Conservation (phyloP, 108 stramenopile genomes). For the Nitzschia sp. region DNA sequence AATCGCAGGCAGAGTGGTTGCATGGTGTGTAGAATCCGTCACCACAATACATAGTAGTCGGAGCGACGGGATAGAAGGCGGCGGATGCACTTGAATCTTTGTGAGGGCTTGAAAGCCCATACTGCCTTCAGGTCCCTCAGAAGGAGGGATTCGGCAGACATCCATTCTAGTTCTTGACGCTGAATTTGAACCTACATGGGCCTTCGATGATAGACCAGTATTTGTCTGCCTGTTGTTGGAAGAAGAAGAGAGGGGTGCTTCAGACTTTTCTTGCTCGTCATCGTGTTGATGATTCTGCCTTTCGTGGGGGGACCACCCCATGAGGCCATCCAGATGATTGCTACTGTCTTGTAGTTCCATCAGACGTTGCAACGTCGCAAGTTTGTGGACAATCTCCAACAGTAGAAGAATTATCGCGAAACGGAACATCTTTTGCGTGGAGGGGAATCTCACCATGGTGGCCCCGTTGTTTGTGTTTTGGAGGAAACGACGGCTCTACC, state of each 20-base stretch:
- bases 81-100: slow-evolving; percentile 70
- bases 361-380: not conserved
- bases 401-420: not conserved
- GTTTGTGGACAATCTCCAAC: slow-evolving; percentile 8
- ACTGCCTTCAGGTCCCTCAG: slow-evolving; percentile 53
- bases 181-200: not conserved
- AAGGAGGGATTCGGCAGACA: slow-evolving; percentile 32
- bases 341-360: not conserved
- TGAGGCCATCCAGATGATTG: not conserved
- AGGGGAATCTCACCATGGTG: slow-evolving; percentile 18
- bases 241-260: too few species aligned
- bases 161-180: too few species aligned
- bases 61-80: not conserved
- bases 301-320: not conserved
- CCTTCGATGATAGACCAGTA: not conserved
- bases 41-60: slow-evolving; percentile 62
- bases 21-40: slow-evolving; percentile 36
- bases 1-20: slow-evolving; percentile 30
- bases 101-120: slow-evolving; percentile 56
- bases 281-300: not conserved
- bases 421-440: not conserved
- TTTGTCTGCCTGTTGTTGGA: too few species aligned
- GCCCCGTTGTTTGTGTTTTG: too few species aligned
- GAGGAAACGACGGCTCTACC: too few species aligned
- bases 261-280: too few species aligned